A percentile compares a stretch with the other conserved stretches of the same genome.
Evolutionary conservation across 1,139 yeast genomes (phyloP).

Genomic region (Meyerozyma carpophila): DNA sequence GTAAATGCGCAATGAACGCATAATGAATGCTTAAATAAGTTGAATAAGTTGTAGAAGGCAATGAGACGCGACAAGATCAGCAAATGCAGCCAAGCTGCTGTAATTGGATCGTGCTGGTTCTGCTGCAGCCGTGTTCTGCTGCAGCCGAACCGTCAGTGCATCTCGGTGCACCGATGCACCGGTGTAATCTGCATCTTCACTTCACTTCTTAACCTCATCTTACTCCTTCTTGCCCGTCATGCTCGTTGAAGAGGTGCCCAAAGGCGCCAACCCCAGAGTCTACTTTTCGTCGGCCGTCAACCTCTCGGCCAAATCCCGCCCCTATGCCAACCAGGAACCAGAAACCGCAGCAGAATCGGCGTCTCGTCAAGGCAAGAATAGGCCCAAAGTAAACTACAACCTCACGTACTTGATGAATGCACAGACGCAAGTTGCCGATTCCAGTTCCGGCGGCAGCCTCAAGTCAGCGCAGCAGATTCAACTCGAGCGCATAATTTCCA

Average conservation of each 20-base stretch:
- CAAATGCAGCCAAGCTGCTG: too few relatives aligned
- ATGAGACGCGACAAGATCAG: too few relatives aligned
- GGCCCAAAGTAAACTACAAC: slow-evolving; percentile 44
- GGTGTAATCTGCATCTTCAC: background rate
- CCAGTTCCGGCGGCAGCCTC: slow-evolving; percentile 25
- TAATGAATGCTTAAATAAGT: too few relatives aligned
- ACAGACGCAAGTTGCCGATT: slow-evolving; percentile 34
- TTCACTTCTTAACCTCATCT: background rate
- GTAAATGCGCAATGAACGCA: too few relatives aligned
- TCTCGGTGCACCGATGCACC: background rate
- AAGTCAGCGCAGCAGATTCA: slow-evolving; percentile 42
- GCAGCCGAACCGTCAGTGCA: too few relatives aligned
- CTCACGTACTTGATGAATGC: slow-evolving; percentile 41
- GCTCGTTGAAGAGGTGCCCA: slow-evolving; percentile 47
- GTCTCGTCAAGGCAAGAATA: slow-evolving; percentile 17
- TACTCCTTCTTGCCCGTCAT: slow-evolving; percentile 10
- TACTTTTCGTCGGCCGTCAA: slow-evolving; percentile 43
- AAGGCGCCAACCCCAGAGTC: slow-evolving; percentile 26
- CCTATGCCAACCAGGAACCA: slow-evolving; percentile 1
- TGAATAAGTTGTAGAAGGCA: too few relatives aligned
- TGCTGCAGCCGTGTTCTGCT: too few relatives aligned
- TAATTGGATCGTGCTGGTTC: too few relatives aligned
- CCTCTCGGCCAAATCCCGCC: slow-evolving; percentile 28
- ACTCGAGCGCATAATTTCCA: slow-evolving; percentile 35
- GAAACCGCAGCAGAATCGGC: slow-evolving; percentile 6